A percentile compares a stretch with the other conserved stretches of the same genome.
Evolutionary conservation across 2,329 filamentous ascomycete genomes (phyloP).

Genomic region (Fusarium sublunatum): DNA sequence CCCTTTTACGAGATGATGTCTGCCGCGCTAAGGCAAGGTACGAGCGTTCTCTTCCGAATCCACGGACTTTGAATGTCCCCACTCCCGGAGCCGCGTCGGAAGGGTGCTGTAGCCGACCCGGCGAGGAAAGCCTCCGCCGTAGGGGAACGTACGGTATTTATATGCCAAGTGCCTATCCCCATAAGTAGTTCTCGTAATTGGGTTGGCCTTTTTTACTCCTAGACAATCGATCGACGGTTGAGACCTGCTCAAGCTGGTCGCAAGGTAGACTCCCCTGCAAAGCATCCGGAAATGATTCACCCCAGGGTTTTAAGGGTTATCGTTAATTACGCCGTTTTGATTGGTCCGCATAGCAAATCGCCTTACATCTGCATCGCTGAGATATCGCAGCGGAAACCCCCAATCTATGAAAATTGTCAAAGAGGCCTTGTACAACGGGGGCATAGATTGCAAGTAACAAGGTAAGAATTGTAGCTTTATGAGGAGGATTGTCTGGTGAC

Average conservation of each 20-base stretch:
- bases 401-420: conserved; percentile 18
- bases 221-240: background rate
- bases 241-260: background rate
- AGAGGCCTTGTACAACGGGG: background rate
- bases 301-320: background rate
- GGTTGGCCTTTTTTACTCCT: no score
- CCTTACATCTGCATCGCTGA: background rate
- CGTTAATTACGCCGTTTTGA: background rate
- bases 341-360: conserved; percentile 20
- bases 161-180: no score
- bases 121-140: conserved; percentile 5
- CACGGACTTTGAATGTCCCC: conserved; percentile 8
- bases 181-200: no score
- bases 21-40: conserved; percentile 16
- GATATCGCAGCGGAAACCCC: conserved; percentile 9
- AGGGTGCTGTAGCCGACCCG: conserved; percentile 8
- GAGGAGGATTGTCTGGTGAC: background rate
- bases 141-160: no score
- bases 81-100: conserved; percentile 39
- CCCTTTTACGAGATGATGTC: background rate
- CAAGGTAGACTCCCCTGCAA: conserved; percentile 6
- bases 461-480: background rate
- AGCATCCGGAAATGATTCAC: conserved; percentile 1
- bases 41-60: conserved; percentile 8
- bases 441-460: background rate